A percentile compares a stretch with the other conserved stretches of the same genome.
Evolutionary conservation across 257 asterid genomes (phyloP).

Genomic region (Agastache rugosa): DNA sequence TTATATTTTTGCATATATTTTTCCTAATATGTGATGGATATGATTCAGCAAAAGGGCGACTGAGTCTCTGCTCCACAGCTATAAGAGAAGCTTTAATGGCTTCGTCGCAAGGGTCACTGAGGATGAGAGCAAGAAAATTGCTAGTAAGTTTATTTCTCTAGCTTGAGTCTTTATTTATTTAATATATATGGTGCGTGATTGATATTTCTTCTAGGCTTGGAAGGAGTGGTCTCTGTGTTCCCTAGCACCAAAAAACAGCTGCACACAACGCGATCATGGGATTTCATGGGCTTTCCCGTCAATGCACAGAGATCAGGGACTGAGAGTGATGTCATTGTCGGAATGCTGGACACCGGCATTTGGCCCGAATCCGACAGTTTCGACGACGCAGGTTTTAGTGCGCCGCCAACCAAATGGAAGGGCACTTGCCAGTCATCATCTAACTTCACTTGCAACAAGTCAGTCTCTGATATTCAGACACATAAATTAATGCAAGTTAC

Average conservation of each 20-base stretch:
- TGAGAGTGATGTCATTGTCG: conserved; percentile 54
- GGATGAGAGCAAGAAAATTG: conserved; percentile 50
- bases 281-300: conserved; percentile 62
- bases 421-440: conserved; percentile 50
- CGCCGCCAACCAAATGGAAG: conserved; percentile 58
- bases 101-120: conserved; percentile 59
- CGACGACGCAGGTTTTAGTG: conserved; percentile 35
- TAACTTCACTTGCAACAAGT: conserved; percentile 64
- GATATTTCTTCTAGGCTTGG: conserved; percentile 45
- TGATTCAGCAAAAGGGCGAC: conserved; percentile 51
- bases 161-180: neutral
- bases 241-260: conserved; percentile 53
- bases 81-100: conserved; percentile 70
- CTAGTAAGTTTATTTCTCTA: conserved; percentile 35
- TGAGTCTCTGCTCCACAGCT: conserved; percentile 50
- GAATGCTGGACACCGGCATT: conserved; percentile 57
- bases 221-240: conserved; percentile 62
- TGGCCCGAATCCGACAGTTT: conserved; percentile 67
- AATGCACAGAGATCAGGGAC: conserved; percentile 26
- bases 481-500: no score
- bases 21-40: neutral
- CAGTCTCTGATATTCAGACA: neutral
- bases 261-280: conserved; percentile 73
- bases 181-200: neutral
- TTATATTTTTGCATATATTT: no score